Evolutionary conservation across 73 alveolate species (phyloP).

Genomic region (Symbiodinium natans): DNA sequence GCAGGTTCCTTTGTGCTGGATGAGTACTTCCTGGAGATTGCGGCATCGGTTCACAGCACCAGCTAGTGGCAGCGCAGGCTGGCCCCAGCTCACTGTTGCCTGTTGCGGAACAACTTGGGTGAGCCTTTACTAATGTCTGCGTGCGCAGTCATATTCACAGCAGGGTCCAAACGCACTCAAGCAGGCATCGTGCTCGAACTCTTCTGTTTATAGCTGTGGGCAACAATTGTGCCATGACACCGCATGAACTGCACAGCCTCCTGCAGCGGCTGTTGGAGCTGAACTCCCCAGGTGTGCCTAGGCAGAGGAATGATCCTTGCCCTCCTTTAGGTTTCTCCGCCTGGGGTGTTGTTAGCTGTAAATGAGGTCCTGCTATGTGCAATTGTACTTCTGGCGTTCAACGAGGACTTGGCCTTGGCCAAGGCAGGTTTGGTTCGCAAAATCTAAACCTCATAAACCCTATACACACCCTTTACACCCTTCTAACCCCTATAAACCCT

Average conservation of each 20-base stretch:
- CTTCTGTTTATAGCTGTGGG: not conserved
- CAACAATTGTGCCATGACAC: not conserved
- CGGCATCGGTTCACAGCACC: not conserved
- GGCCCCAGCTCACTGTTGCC: not conserved
- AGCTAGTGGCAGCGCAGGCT: not conserved
- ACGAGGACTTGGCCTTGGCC: not conserved
- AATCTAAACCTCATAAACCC: too few relatives aligned
- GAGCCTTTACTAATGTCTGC: too few relatives aligned
- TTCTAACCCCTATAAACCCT: too few relatives aligned
- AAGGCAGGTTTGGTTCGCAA: not conserved
- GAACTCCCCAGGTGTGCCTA: not conserved
- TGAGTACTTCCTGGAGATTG: not conserved
- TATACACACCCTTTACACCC: too few relatives aligned
- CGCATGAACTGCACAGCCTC: not conserved
- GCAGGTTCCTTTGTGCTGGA: too few relatives aligned
- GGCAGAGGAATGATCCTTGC: not conserved
- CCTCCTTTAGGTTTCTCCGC: not conserved
- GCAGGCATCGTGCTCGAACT: not conserved
- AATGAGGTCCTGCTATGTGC: not conserved
- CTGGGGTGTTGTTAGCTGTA: not conserved
- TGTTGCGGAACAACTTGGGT: too few relatives aligned
- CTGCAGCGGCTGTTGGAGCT: not conserved
- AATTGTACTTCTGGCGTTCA: not conserved
- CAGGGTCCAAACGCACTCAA: too few relatives aligned
- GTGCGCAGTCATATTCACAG: too few relatives aligned